phyloP scores from a whole-genome alignment of 75 land plant species.

The Azolla pinnata region DNA sequence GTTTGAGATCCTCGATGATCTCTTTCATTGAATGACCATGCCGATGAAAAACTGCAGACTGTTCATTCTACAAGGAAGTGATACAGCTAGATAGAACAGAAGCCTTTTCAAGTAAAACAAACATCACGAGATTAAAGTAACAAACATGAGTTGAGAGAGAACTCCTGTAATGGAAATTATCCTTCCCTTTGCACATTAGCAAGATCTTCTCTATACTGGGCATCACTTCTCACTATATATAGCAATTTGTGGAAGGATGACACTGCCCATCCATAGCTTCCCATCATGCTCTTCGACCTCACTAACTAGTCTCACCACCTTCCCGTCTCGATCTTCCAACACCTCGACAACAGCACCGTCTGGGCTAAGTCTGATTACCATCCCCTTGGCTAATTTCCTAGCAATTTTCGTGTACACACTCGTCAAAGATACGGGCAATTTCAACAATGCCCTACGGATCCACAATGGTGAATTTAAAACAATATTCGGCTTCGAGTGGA shows the following conservation, averaged over 20 bases:
- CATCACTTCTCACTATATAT: neutral
- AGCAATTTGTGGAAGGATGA: slow-evolving; percentile 29
- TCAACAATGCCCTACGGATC: slow-evolving; percentile 7
- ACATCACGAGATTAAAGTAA: too few relatives aligned
- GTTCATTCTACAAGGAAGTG: too few relatives aligned
- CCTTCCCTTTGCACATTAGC: too few relatives aligned
- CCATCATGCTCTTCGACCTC: slow-evolving; percentile 42
- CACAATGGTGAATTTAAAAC: slow-evolving; percentile 4
- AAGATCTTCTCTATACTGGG: too few relatives aligned
- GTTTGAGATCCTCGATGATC: too few relatives aligned
- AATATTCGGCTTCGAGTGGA: slow-evolving; percentile 13
- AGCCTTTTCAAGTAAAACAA: too few relatives aligned
- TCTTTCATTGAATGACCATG: too few relatives aligned
- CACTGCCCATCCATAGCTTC: slow-evolving; percentile 33
- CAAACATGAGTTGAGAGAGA: too few relatives aligned
- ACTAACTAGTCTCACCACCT: slow-evolving; percentile 28
- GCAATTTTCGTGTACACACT: slow-evolving; percentile 7
- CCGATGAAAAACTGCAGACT: too few relatives aligned
- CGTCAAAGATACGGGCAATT: slow-evolving; percentile 17
- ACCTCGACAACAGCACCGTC: slow-evolving; percentile 28
- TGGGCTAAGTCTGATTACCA: slow-evolving; percentile 16
- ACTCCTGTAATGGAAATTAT: too few relatives aligned
- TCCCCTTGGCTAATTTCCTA: slow-evolving; percentile 19
- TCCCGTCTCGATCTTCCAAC: slow-evolving; percentile 26
- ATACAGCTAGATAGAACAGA: too few relatives aligned